Percentiles rank a stretch among this genome's conserved stretches.
Evolutionary conservation across 257 asterid species (phyloP).

Genomic region (Penstemon barbatus): DNA sequence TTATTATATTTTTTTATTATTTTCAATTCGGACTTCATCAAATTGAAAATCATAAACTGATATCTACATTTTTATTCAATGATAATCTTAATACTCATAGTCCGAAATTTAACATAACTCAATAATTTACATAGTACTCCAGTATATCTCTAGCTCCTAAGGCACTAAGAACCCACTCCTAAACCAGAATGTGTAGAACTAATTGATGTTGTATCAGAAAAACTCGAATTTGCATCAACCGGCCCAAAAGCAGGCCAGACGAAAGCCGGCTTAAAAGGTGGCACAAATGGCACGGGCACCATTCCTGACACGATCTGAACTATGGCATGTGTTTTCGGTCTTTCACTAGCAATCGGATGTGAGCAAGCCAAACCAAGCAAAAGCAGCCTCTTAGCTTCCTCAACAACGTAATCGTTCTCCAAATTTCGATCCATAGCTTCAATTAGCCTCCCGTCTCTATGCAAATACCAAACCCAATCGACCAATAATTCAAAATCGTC

Average conservation of each 20-base stretch:
- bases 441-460: conserved; percentile 52
- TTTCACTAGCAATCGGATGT: conserved; percentile 58
- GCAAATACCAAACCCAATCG: conserved; percentile 85
- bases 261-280: conserved; percentile 77
- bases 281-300: conserved; percentile 52
- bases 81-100: too few species aligned
- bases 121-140: conserved; percentile 1
- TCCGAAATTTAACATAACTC: too few species aligned
- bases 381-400: conserved; percentile 65
- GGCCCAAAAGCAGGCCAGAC: conserved; percentile 69
- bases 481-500: conserved; percentile 48
- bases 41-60: too few species aligned
- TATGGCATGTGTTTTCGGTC: conserved; percentile 59
- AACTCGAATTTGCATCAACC: conserved; percentile 32
- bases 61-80: too few species aligned
- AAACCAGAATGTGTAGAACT: conserved; percentile 48
- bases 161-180: conserved; percentile 52
- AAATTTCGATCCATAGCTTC: conserved; percentile 67
- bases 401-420: conserved; percentile 42
- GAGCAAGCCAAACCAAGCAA: conserved; percentile 71
- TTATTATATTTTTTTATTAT: too few species aligned
- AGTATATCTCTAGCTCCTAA: conserved; percentile 49
- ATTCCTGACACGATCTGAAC: conserved; percentile 61
- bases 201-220: conserved; percentile 25
- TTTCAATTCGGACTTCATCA: too few species aligned